These are phyloP conservation scores for Colletotrichum lentis DNA, from an alignment of 2,329 filamentous ascomycete genomes.

Conservation along the genomic window DNA sequence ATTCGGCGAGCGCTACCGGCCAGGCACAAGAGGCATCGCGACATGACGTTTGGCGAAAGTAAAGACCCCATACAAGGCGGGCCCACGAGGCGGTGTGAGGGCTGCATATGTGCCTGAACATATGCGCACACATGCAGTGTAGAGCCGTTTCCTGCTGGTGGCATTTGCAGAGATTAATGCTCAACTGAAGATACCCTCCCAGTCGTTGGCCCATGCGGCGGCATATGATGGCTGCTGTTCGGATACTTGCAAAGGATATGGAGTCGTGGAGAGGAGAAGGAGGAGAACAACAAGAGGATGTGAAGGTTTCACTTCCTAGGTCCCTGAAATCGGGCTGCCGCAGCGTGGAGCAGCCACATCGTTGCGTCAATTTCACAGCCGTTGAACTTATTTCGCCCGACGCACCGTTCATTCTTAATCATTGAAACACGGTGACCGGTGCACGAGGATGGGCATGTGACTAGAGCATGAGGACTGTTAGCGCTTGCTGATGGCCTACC, in stretches of 20 bases:
- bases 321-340: slow-evolving; percentile 9
- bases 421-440: background rate
- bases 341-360: slow-evolving; percentile 7
- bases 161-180: slow-evolving; percentile 16
- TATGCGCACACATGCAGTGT: background rate
- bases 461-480: background rate
- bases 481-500: background rate
- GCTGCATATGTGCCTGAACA: background rate
- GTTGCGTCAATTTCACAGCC: slow-evolving; percentile 23
- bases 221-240: slow-evolving; percentile 24
- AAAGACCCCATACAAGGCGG: slow-evolving; percentile 4
- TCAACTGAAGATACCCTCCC: background rate
- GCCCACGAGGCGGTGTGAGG: slow-evolving; percentile 20
- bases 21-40: background rate
- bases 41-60: slow-evolving; percentile 7
- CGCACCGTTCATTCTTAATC: background rate
- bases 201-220: slow-evolving; percentile 27
- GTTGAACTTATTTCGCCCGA: background rate
- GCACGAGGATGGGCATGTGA: background rate
- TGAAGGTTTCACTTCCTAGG: slow-evolving; percentile 25
- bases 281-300: too few species aligned
- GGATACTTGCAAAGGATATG: slow-evolving; percentile 6
- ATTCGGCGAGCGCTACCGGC: slow-evolving; percentile 16
- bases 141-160: slow-evolving; percentile 30
- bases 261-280: background rate